Evolutionary conservation across 768 basidiomycete species (phyloP), one percentile per base, ranked within the genome.

Genomic region (Termitomyces sp.): DNA sequence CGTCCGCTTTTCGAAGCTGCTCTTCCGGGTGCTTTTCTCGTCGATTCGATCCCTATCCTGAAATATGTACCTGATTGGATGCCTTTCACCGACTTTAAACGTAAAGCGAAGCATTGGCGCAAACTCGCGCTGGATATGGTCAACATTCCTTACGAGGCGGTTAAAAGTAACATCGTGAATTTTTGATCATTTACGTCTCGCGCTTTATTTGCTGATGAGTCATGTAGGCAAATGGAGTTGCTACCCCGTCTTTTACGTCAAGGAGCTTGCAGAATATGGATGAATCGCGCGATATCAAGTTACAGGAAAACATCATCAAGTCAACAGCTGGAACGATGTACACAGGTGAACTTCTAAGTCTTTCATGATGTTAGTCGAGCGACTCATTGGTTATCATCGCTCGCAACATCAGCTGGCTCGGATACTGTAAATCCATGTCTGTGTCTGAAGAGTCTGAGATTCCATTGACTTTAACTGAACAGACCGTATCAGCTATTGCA

Each of bases 21-120:
- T 4, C 62, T 64, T 43, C 60, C 67, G 5, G 70, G 67, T 2
- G 53, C 69, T 0, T 75, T 65, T 54, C 61, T 74, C 3, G 71
- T 71, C 45, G 72, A 77, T 45, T 53, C 62, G 0, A 28, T 68
- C 14, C 65, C 65, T 17, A 35, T 65, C 14, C 58, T 77, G 19
- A 68, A 69, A 53, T 62, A 73, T 35, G 47, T 75, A 2, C 75
- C 74, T 2, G 59, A 54, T 5, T 74, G 70, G 68, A 56, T 75
- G 44, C 73, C 75, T 38, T 68, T 71, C 2, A 66, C 67, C 0
- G 68, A 62, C 11, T 76, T 76, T 62, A 67, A 73, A 55, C 60
- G 56, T 0, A 61, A 65, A 41, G 75, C 75, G 4, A 61, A 55
- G 12, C 55, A 64, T 11, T 69, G 69, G 66, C 53, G 50, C 22